Evolutionary conservation across 2,329 filamentous ascomycete genomes (phyloP).

Genomic region (Colletotrichum sp.): DNA sequence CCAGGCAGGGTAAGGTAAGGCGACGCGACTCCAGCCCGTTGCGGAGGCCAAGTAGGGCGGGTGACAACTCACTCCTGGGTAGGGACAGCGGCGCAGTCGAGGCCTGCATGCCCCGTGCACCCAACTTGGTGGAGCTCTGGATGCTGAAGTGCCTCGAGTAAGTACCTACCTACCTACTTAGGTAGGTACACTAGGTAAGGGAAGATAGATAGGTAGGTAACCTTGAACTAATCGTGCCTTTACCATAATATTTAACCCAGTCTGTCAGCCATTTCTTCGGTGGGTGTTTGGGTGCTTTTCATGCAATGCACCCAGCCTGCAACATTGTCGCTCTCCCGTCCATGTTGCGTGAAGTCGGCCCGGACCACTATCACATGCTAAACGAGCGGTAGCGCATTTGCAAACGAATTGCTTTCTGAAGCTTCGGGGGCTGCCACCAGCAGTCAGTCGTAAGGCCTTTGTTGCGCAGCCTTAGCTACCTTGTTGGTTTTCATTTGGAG

Average conservation of each 20-base stretch:
- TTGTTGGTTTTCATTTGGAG: not conserved
- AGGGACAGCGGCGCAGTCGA: not conserved
- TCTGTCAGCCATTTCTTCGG: not conserved
- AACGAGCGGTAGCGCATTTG: not conserved
- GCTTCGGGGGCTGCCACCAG: not conserved
- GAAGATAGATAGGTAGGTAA: not conserved
- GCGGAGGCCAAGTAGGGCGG: not conserved
- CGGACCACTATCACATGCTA: not conserved
- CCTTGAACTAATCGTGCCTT: not conserved
- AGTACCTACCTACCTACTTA: not conserved
- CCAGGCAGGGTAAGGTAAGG: not conserved
- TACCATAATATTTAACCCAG: not conserved
- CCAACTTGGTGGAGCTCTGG: not conserved
- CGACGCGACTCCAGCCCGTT: not conserved
- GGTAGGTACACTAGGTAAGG: not conserved
- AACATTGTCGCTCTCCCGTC: not conserved
- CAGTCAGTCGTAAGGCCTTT: not conserved
- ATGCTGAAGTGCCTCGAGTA: not conserved
- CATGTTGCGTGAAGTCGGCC: not conserved
- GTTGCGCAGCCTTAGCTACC: not conserved
- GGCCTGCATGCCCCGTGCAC: not conserved
- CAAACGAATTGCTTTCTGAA: not conserved
- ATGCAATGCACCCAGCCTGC: not conserved
- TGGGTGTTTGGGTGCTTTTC: not conserved
- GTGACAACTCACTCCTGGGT: not conserved